Base-by-base conservation (phyloP, 2,329 filamentous ascomycete species). In the Cladophialophora psammophila region DNA sequence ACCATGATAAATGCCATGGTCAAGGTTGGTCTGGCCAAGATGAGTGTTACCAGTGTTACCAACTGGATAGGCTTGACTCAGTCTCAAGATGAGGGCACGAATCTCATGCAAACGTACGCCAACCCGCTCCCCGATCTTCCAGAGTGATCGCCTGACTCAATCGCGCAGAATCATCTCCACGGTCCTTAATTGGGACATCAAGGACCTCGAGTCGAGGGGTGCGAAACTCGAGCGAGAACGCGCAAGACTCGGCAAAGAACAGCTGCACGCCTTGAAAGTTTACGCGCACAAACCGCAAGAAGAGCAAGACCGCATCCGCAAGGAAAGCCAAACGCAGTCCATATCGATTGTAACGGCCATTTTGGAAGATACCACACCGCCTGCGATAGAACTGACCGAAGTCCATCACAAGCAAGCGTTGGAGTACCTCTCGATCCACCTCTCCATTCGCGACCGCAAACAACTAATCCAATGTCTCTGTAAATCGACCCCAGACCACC, bases 1-100 rank as follows among this genome's bases (percentile, higher is more conserved):
- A 91, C 88, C 20, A 94, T 95, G 91, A 89, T 94, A 64, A 91
- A 86, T 73, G 91, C 85, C 65, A 89, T 94, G 84, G 85, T 91
- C 76, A 86, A 84, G 61, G 80, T 94, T 15, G 83, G 94, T 15
- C 83, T 95, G 13, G 88, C 91, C n/a, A 95, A 95, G 78, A 80
- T 93, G 64, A 91, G 90, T 71, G 82, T 94, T 4, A 88, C 87
- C 1, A 88, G 88, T 7, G 79, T 94, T 59, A 92, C 91, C 4
- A 94, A 93, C 75, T 94, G 90, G 90, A 85, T 94, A 10, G 91
- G 92, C 0, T 76, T 92, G 45, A 93, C 90, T 0, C 85, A 86
- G 55, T 87, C 87, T 55, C 86, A 89, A 0, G 88, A 92, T 69
- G 90, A 93, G 71, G 91, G 91, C 55, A 92, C 92, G 90, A 95